A percentile compares a stretch with the other conserved stretches of the same genome.
Conservation (phyloP, 352 stramenopile genomes). For the Peronospora farinosa region DNA sequence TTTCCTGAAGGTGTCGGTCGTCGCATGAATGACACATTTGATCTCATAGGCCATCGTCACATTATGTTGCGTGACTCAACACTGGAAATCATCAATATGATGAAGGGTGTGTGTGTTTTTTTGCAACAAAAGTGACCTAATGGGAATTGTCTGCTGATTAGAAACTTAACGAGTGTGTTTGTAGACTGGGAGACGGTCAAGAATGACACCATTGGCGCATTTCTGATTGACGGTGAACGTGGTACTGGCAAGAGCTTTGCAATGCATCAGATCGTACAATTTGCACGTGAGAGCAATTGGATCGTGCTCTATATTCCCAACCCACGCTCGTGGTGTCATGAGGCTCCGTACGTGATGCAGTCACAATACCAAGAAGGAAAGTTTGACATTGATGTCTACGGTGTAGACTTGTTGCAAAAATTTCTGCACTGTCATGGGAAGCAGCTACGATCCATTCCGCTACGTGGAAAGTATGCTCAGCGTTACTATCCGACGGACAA, state of each 20-base stretch:
- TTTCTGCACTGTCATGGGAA: conserved; percentile 71
- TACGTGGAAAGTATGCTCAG: conserved; percentile 68
- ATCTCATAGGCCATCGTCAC: conserved; percentile 76
- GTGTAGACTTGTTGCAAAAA: conserved; percentile 70
- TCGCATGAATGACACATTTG: conserved; percentile 73
- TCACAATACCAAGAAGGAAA: conserved; percentile 72
- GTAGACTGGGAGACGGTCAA: conserved; percentile 62
- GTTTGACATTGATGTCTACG: conserved; percentile 83
- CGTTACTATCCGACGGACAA: conserved; percentile 71
- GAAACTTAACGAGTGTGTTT: not conserved
- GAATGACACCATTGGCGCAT: conserved; percentile 38
- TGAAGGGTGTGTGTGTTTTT: conserved; percentile 42
- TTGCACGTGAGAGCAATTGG: conserved; percentile 78
- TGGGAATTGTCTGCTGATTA: not conserved
- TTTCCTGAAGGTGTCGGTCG: conserved; percentile 68
- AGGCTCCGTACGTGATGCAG: conserved; percentile 81
- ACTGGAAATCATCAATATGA: conserved; percentile 61
- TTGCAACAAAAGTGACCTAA: not conserved
- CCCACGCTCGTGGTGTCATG: conserved; percentile 68
- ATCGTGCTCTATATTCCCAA: conserved; percentile 79
- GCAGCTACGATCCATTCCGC: conserved; percentile 52
- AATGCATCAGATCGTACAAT: conserved; percentile 85
- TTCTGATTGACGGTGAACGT: conserved; percentile 77
- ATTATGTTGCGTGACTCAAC: conserved; percentile 80
- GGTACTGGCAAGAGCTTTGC: conserved; percentile 79